Base-by-base conservation (phyloP, 345 rosid species). In the Atalantia buxifolia region DNA sequence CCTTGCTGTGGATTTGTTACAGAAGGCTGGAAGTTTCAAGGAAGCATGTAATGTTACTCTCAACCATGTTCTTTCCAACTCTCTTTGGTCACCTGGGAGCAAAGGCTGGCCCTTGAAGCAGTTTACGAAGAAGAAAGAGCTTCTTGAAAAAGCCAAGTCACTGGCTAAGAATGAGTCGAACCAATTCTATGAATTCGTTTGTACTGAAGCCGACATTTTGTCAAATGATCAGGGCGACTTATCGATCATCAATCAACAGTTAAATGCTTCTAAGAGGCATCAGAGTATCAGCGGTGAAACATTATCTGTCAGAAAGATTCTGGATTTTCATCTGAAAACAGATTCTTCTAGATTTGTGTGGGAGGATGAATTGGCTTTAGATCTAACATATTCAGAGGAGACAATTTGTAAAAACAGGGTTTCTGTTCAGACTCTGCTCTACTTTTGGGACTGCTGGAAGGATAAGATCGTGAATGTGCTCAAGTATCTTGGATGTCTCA, bases 41-140 rank as follows among this genome's bases (percentile, higher is more conserved):
- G 83, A 85, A 42, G 87, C 92, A 33, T 69, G 86, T 0, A 42
- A 36, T 64, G 80, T 82, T 14, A 71, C 85, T 57, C 79, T 89
- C 3, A 79, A 81, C 77, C 80, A 63, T 78, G 81, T 88, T 12
- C 28, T 86, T 61, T 77, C 78, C 38, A 78, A 48, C 74, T 88
- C 93, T 61, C 85, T 89, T 1, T 89, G 91, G 93, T 72, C 72
- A 33, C 55, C 59, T 28, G 83, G 84, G 76, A 71, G 82, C 78
- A 66, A 59, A 42, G 92, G 88, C 18, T 89, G 92, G 91, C 90
- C 89, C 13, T 78, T 86, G 42, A 83, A 86, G 82, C 82, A 69
- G 65, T 86, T 86, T 80, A 25, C 24, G 2, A 64, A 69, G 16
- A 74, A 79, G 76, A 81, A 83, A 73, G 76, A 82, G 53, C 84